A percentile compares a stretch with the other conserved stretches of the same genome.
phyloP scores from a whole-genome alignment of 2,329 filamentous ascomycete species.

The Fusarium duplospermum region DNA sequence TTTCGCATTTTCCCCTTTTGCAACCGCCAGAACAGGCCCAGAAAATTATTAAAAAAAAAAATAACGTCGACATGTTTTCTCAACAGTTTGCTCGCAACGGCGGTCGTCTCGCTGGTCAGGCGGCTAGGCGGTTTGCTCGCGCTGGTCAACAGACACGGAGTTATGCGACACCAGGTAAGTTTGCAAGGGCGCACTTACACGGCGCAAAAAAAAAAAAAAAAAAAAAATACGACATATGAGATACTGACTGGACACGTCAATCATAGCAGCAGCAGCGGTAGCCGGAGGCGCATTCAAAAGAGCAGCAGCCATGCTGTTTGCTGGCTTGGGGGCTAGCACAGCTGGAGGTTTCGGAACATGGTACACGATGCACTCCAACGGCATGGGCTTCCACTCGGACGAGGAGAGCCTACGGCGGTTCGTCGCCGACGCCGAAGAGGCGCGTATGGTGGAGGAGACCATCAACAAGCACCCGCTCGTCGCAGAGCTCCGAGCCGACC shows the following conservation, averaged over 20 bases:
- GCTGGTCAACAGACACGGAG: slow-evolving; percentile 33
- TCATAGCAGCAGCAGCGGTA: slow-evolving; percentile 21
- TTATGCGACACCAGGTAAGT: slow-evolving; percentile 45
- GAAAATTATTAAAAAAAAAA: neutral
- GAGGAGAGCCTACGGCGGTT: slow-evolving; percentile 79
- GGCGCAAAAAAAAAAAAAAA: neutral
- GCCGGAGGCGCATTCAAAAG: slow-evolving; percentile 38
- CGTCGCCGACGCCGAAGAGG: slow-evolving; percentile 64
- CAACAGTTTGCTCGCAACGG: slow-evolving; percentile 41
- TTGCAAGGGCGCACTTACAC: slow-evolving; percentile 9
- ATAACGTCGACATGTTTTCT: slow-evolving; percentile 32
- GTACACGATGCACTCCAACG: slow-evolving; percentile 49
- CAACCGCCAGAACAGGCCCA: neutral
- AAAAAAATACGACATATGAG: neutral
- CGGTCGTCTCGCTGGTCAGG: slow-evolving; percentile 41
- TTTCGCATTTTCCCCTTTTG: neutral
- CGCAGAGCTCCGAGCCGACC: slow-evolving; percentile 72
- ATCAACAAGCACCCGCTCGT: slow-evolving; percentile 83
- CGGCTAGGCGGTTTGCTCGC: slow-evolving; percentile 33
- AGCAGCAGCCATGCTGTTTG: slow-evolving; percentile 41
- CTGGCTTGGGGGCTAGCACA: slow-evolving; percentile 47
- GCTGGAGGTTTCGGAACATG: slow-evolving; percentile 51
- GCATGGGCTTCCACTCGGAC: slow-evolving; percentile 63
- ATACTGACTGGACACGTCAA: slow-evolving; percentile 22
- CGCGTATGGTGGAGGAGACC: slow-evolving; percentile 73